Evolutionary conservation across 2,329 filamentous ascomycete genomes (phyloP), one percentile per base, ranked within the genome.

Genomic region (Ophiostoma tasmaniense): DNA sequence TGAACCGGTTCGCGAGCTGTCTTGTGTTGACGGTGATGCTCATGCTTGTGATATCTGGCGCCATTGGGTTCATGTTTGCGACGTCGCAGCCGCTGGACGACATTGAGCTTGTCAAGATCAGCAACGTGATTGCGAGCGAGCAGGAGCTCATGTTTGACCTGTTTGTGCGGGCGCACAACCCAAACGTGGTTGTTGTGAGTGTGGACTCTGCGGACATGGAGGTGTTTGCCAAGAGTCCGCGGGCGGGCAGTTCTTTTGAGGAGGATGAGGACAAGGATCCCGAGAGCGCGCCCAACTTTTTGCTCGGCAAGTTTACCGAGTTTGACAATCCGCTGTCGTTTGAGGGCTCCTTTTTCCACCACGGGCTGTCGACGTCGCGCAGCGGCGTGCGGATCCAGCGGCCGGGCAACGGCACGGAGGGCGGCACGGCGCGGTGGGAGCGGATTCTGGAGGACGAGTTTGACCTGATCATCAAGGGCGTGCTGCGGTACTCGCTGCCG

Each of bases 101-200:
- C 72, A 90, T 98, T 70, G 83, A 90, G 72, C 87, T 98, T 62
- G 82, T 90, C 68, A 89, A 89, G 72, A 92, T 99, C 73, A 87
- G 90, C 74, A 96, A 97, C 73, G 92, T 99, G 30, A 85, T 98
- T 66, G 93, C 93, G 2, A 97, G 92, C 74, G 92, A 97, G 77
- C 92, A 97, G 77, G 93, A 98, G 77, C 85, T 99, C 59, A 97
- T 99, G 87, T 86, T 98, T 75, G 94, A 99, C 77, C 81, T 99
- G 66, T 87, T 91, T 25, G 92, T 99, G 70, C 87, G 87, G 73
- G 95, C 94, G 0, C 84, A 94, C 74, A 99, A 99, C 76, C 93
- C 94, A 0, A 99, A 98, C 74, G 88, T 97, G 55, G 90, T 98
- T 52, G 88, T 92, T 1, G 90, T 99, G 59, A 90, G 90, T 2